Conservation (phyloP, 495 filamentous ascomycete species). For the Tirmania nivea region DNA sequence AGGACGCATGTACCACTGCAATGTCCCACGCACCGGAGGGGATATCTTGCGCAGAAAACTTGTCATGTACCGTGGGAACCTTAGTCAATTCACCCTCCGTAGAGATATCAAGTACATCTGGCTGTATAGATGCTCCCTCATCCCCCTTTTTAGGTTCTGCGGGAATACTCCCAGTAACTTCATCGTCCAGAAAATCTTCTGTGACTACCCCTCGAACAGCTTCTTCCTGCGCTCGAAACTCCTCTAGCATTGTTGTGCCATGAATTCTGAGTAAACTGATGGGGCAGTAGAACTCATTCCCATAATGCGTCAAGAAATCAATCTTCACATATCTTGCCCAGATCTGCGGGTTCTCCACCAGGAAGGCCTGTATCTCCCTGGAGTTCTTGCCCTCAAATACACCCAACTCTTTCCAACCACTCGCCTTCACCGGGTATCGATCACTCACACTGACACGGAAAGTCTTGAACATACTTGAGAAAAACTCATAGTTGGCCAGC, state of each 20-base stretch:
- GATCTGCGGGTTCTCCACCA: slow-evolving; percentile 77
- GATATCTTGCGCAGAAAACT: no score
- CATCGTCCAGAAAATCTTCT: slow-evolving; percentile 19
- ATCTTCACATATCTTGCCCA: slow-evolving; percentile 85
- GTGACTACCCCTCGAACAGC: slow-evolving; percentile 21
- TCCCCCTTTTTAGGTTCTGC: no score
- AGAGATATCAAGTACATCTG: no score
- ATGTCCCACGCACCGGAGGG: no score
- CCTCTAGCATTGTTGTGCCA: slow-evolving; percentile 91
- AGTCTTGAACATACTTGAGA: slow-evolving; percentile 81
- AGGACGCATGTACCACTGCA: no score
- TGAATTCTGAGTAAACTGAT: slow-evolving; percentile 77
- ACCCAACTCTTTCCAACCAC: slow-evolving; percentile 78
- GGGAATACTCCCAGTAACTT: slow-evolving; percentile 9
- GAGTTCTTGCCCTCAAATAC: slow-evolving; percentile 79
- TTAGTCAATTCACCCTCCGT: no score
- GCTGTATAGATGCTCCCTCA: no score
- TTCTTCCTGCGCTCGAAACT: slow-evolving; percentile 58
- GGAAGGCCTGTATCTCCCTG: slow-evolving; percentile 80
- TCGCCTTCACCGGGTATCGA: slow-evolving; percentile 73
- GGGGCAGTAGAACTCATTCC: slow-evolving; percentile 90
- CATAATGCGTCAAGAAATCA: slow-evolving; percentile 84
- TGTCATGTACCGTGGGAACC: no score
- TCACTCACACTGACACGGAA: slow-evolving; percentile 83
- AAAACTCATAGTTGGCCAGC: slow-evolving; percentile 90